These are phyloP conservation scores for Clarireedia paspali DNA, from an alignment of 2,329 filamentous ascomycete genomes.

Conservation along the genomic window DNA sequence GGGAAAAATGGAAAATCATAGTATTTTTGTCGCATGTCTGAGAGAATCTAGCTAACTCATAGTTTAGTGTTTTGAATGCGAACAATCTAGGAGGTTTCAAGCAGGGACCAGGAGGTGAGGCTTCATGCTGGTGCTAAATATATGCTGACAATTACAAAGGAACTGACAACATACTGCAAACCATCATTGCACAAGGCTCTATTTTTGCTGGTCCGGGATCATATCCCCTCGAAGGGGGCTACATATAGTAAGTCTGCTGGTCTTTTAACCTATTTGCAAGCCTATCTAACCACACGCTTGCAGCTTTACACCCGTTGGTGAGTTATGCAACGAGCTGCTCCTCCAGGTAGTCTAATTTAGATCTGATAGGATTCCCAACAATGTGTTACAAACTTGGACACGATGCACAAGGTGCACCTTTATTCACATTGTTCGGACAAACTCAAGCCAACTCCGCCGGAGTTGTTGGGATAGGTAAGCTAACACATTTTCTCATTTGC, in stretches of 20 bases:
- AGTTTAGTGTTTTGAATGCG: conserved; percentile 26
- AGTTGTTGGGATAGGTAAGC: not conserved
- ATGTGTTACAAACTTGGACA: not conserved
- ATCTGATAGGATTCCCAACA: not conserved
- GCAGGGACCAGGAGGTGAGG: conserved; percentile 31
- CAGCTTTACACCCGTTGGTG: not conserved
- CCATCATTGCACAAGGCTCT: conserved; percentile 37
- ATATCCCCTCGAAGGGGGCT: conserved; percentile 35
- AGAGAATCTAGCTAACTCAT: not conserved
- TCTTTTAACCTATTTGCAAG: not conserved
- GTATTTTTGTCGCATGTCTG: conserved; percentile 12
- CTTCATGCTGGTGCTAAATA: conserved; percentile 11
- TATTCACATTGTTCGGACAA: not conserved
- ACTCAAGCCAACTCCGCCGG: not conserved
- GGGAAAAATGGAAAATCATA: conserved; percentile 36
- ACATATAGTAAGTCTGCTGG: not conserved
- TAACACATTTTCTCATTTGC: not conserved
- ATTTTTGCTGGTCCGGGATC: conserved; percentile 32
- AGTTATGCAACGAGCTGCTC: not conserved
- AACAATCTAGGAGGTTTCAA: conserved; percentile 37
- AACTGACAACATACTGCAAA: conserved; percentile 26
- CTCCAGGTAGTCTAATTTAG: not conserved
- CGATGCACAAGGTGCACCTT: not conserved
- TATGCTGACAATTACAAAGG: not conserved
- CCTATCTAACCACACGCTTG: not conserved